phyloP scores from a whole-genome alignment of 306 rosid genomes.

The Adenanthera pavonina region DNA sequence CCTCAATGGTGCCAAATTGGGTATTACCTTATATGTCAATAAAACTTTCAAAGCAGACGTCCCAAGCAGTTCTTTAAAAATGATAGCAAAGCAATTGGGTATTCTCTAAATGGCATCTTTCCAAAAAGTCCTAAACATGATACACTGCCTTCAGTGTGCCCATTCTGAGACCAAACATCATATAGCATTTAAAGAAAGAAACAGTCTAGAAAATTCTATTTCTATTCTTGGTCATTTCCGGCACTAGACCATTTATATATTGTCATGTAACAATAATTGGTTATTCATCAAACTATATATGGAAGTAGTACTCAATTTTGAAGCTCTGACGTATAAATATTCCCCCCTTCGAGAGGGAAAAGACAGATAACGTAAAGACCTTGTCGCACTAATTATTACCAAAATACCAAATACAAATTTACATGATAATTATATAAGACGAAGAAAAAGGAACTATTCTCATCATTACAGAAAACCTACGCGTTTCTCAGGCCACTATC shows the following conservation, averaged over 20 bases:
- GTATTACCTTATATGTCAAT: neutral
- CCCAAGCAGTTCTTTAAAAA: neutral
- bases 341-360: neutral
- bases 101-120: neutral
- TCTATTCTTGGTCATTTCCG: neutral
- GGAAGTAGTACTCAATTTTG: neutral
- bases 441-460: neutral
- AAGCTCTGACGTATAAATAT: neutral
- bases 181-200: neutral
- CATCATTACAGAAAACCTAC: neutral
- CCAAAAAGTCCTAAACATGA: neutral
- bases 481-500: too few relatives aligned
- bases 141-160: neutral
- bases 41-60: neutral
- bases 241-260: neutral
- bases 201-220: too few relatives aligned
- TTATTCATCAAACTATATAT: neutral
- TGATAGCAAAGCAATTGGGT: neutral
- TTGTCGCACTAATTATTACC: neutral
- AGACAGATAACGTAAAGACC: neutral
- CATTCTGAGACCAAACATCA: neutral
- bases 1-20: neutral
- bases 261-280: neutral
- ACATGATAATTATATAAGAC: neutral
- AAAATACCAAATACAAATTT: neutral